Evolutionary conservation across 495 filamentous ascomycete genomes (phyloP), one percentile per base, ranked within the genome.

Genomic region (Penicillium pulvis): DNA sequence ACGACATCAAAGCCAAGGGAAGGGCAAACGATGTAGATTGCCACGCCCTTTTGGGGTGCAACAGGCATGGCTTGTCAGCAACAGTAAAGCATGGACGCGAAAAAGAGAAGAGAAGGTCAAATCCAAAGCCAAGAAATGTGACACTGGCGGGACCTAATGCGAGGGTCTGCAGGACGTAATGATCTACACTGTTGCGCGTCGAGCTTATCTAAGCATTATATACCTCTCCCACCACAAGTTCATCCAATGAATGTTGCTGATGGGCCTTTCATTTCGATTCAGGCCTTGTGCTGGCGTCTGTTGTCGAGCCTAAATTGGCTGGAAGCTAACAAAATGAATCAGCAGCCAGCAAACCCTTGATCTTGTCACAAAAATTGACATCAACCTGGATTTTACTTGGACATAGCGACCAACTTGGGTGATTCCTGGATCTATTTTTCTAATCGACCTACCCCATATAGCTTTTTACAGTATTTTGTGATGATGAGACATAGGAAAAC

Each of bases 401-500:
- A 23, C 1, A 23, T 2, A 23, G 20, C 20, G 20, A 23, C 20
- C 20, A 23, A 23, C 20, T 2, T 2, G 2, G 20, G 20, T 23
- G 20, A 23, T 23, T 23, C 20, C 20, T 23, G 20, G 20, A 23
- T 23, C 2, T 23, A 23, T 28, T 28, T 28, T 28, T 28, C 1
- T 28, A 28, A 28, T 4, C 28, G 4, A 4, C 6, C 28, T 28
- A 5, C 28, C 28, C 6, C 28, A 28, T 28, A 28, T 28, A 28
- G 28, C 4, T 28, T 7, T 28, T 28, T 28, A 28, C 28, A 28
- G 28, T 28, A 28, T 5, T 2, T 28, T 7, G 6, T 41, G 39
- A 41, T 41, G 16, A 41, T 41, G 39, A 14, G 36, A 73, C 70
- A 71, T 58, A 66, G 62, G 64, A 73, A 75, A 69, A 42, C 44